Conservation (phyloP, 495 filamentous ascomycete genomes). For the Annulohypoxylon moriforme region DNA sequence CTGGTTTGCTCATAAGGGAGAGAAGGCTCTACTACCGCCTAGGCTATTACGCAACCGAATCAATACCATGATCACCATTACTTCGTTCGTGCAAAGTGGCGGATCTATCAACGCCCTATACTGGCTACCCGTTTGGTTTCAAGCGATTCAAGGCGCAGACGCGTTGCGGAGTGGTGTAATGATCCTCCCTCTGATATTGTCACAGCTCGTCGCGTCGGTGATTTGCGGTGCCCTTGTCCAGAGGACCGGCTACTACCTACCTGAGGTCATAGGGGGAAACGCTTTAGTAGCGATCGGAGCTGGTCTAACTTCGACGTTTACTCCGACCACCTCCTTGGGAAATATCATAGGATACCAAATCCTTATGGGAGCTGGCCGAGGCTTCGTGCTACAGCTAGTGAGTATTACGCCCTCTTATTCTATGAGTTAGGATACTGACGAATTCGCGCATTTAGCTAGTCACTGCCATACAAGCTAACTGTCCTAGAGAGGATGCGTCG, state of each 20-base stretch:
- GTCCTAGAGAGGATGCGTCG: slow-evolving; percentile 58
- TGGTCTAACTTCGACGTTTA: slow-evolving; percentile 63
- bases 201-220: slow-evolving; percentile 61
- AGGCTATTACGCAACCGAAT: slow-evolving; percentile 41
- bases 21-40: slow-evolving; percentile 53
- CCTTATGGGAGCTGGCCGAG: slow-evolving; percentile 63
- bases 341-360: slow-evolving; percentile 72
- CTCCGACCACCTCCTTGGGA: slow-evolving; percentile 53
- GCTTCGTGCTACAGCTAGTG: slow-evolving; percentile 61
- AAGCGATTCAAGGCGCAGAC: slow-evolving; percentile 63
- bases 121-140: slow-evolving; percentile 75
- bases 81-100: slow-evolving; percentile 39
- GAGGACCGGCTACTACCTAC: slow-evolving; percentile 63
- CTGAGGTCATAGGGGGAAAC: slow-evolving; percentile 60
- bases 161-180: slow-evolving; percentile 63
- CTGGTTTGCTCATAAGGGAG: slow-evolving; percentile 60
- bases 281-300: slow-evolving; percentile 66
- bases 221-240: slow-evolving; percentile 55
- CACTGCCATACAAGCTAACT: slow-evolving; percentile 64
- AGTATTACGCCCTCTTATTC: slow-evolving; percentile 28
- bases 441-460: slow-evolving; percentile 48
- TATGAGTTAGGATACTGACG: neutral
- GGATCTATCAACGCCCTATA: slow-evolving; percentile 36
- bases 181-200: slow-evolving; percentile 64
- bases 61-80: slow-evolving; percentile 46